Evolutionary conservation across 1,284 basidiomycete genomes (phyloP), one percentile per base, ranked within the genome.

Genomic region (Cryptococcus depauperatus): DNA sequence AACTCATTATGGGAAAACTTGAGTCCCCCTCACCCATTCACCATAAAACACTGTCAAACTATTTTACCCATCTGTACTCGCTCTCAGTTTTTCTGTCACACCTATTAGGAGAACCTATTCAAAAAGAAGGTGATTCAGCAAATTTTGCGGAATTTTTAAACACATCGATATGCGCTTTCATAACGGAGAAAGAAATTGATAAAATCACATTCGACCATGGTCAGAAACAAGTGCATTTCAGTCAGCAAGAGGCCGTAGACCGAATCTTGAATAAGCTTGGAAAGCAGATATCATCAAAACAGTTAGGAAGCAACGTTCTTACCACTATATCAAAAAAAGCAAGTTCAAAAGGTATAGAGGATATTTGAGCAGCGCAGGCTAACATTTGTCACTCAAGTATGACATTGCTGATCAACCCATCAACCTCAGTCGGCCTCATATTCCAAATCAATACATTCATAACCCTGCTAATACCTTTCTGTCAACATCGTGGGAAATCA

Each of bases 11-110:
- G n/a, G n/a, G n/a, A n/a, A n/a, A n/a, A n/a, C n/a, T n/a, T n/a
- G n/a, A n/a, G n/a, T 22, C 35, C 2, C 39, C 25, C 26, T 28
- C 26, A 18, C 28, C 23, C 4, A 21, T 21, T 26, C 23, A 49
- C 19, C 67, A 69, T 55, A 68, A 68, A 46, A 68, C 61, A 3
- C 56, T 66, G 4, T 66, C 62, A 9, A 59, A 59, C 1, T 69
- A 62, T 46, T 68, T 62, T 47, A 43, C 58, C 14, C 42, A 30
- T 1, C 40, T 67, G 8, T 34, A 48, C 29, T 56, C 53, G 0
- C 56, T 68, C 8, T 39, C 42, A 13, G 35, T 35, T 11, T 48
- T 53, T 37, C 45, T 64, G 9, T 13, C 32, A 7, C 2, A 14
- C 29, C 25, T 46, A 14, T 18, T 35, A 21, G 22, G 39, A 51